These are phyloP conservation scores for Dictyostelium firmibasis DNA, from an alignment of 78 protist species.

Conservation along the genomic window DNA sequence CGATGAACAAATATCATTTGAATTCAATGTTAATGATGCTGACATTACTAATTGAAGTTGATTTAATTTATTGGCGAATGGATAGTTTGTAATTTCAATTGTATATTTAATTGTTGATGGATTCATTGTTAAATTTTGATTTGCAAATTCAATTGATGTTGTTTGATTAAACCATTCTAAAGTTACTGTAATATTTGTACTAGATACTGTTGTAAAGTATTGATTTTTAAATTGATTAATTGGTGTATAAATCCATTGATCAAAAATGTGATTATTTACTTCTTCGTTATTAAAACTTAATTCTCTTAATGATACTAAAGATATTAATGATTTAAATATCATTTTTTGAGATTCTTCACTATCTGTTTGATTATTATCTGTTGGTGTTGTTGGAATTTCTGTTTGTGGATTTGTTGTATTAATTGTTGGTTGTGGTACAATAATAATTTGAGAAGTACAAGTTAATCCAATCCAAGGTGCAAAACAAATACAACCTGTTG, in stretches of 20 bases:
- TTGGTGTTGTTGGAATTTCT: not conserved
- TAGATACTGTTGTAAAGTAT: not conserved
- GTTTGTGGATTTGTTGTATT: not conserved
- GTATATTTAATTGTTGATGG: slow-evolving; percentile 24
- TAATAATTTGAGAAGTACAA: not conserved
- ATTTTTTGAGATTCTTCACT: not conserved
- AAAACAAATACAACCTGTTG: not conserved
- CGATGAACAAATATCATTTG: not conserved
- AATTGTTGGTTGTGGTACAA: not conserved
- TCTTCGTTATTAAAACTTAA: not conserved
- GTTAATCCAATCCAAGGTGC: not conserved
- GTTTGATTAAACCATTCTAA: not conserved
- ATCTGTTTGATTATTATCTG: not conserved
- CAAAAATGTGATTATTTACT: not conserved
- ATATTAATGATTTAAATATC: not conserved
- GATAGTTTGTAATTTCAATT: not conserved
- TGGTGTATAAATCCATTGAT: not conserved
- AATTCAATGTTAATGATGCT: not conserved
- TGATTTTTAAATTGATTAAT: not conserved
- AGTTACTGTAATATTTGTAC: not conserved
- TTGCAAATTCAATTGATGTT: not conserved
- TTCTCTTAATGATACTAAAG: slow-evolving; percentile 8
- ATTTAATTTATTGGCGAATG: not conserved
- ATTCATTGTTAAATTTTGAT: not conserved
- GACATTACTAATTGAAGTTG: not conserved